Evolutionary conservation across 2,329 filamentous ascomycete genomes (phyloP).

Genomic region (Aspergillus sp.): DNA sequence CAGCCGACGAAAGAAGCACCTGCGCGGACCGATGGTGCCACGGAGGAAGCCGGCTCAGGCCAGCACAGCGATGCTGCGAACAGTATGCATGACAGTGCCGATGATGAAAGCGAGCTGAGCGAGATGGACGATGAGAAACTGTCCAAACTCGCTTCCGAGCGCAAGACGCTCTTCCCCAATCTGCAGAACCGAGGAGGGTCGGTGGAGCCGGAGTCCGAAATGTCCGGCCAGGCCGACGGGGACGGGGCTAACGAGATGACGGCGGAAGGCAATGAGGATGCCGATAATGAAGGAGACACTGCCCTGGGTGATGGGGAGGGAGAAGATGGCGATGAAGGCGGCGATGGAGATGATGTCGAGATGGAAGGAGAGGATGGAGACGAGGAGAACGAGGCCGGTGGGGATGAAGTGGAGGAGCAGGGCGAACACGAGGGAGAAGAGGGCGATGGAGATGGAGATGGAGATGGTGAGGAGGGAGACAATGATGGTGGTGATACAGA

Average conservation of each 20-base stretch:
- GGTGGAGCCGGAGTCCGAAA: constrained; percentile 25
- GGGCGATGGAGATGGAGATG: constrained; percentile 8
- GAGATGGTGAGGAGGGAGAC: neutral
- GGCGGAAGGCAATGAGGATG: constrained; percentile 21
- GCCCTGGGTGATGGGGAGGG: constrained; percentile 13
- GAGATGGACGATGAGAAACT: constrained; percentile 52
- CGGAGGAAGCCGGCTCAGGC: constrained; percentile 45
- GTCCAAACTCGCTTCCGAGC: constrained; percentile 24
- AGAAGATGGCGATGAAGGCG: constrained; percentile 10
- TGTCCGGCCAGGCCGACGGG: constrained; percentile 21
- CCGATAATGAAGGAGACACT: constrained; percentile 15
- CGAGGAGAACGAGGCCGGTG: constrained; percentile 10
- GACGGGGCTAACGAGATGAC: constrained; percentile 21
- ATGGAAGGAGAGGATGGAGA: constrained; percentile 10
- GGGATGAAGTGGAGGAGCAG: constrained; percentile 16
- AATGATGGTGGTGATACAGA: neutral
- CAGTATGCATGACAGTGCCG: constrained; percentile 64
- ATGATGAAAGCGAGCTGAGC: constrained; percentile 69
- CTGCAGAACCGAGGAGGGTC: constrained; percentile 21
- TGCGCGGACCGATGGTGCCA: constrained; percentile 14
- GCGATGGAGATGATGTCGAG: constrained; percentile 12
- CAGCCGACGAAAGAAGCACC: constrained; percentile 11
- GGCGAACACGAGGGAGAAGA: constrained; percentile 15
- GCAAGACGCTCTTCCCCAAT: constrained; percentile 25
- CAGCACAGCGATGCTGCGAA: constrained; percentile 54